Conservation (phyloP, 192 early-diverging fungal genomes). For the Pilobolus umbonatus region DNA sequence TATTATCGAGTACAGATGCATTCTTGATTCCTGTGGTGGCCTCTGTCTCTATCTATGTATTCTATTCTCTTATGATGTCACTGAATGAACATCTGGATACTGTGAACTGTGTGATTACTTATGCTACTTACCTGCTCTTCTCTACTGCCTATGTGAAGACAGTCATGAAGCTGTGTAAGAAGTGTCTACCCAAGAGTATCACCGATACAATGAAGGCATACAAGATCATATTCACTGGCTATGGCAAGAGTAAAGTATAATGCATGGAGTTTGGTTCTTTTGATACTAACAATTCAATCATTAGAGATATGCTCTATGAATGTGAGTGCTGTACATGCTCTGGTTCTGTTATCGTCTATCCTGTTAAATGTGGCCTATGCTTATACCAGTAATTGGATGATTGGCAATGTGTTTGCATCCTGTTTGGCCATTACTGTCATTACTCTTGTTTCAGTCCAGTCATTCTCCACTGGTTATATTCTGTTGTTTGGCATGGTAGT, state of each 20-base stretch:
- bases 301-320: conserved; percentile 47
- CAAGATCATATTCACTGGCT: conserved; percentile 60
- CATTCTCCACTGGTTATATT: conserved; percentile 94
- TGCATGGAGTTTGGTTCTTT: conserved; percentile 25
- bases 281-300: no score
- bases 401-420: conserved; percentile 82
- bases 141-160: conserved; percentile 55
- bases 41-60: conserved; percentile 69
- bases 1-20: conserved; percentile 80
- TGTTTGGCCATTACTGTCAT: conserved; percentile 82
- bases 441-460: conserved; percentile 81
- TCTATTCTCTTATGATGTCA: no score
- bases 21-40: conserved; percentile 91
- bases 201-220: conserved; percentile 57
- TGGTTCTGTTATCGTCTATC: conserved; percentile 48
- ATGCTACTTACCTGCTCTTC: conserved; percentile 11
- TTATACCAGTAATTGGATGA: conserved; percentile 86
- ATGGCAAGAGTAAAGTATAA: conserved; percentile 52
- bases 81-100: no score
- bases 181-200: conserved; percentile 33
- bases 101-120: no score
- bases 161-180: conserved; percentile 45
- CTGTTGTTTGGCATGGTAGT: conserved; percentile 84
- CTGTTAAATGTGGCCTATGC: conserved; percentile 67
- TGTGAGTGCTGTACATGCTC: conserved; percentile 67